phyloP scores from a whole-genome alignment of 306 rosid genomes.

The Astragalus glycyphyllos region DNA sequence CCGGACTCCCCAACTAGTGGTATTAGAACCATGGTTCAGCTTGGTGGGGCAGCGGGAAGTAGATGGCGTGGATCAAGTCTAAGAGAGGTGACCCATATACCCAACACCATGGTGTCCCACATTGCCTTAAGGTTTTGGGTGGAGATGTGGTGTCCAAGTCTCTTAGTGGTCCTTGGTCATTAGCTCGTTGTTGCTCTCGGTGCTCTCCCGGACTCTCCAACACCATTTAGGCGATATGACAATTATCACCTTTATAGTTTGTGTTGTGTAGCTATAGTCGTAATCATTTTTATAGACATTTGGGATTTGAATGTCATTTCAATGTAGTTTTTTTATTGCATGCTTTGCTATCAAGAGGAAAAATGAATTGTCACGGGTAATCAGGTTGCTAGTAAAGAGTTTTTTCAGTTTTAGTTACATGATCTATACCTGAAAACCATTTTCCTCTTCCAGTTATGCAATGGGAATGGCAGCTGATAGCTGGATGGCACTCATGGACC shows the following conservation, averaged over 20 bases:
- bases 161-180: no score
- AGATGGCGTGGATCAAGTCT: no score
- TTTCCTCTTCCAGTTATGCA: conserved; percentile 51
- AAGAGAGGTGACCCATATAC: no score
- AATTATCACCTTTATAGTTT: background rate
- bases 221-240: background rate
- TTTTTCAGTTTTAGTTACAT: conserved; percentile 1
- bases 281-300: background rate
- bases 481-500: conserved; percentile 81
- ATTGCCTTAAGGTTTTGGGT: no score
- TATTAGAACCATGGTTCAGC: no score
- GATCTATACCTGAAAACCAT: conserved; percentile 15
- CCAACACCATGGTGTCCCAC: no score
- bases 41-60: no score
- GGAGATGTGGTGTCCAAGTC: no score
- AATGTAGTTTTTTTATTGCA: background rate
- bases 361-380: background rate
- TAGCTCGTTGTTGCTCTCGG: no score
- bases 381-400: background rate
- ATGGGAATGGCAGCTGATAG: conserved; percentile 62
- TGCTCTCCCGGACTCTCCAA: no score
- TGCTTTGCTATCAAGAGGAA: background rate
- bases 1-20: no score
- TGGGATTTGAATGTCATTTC: conserved; percentile 25
- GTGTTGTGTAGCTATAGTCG: background rate